A percentile compares a stretch with the other conserved stretches of the same genome.
Evolutionary conservation across 129 eudicot species (phyloP).

Genomic region (Chrysanthemum lavandulifolium): DNA sequence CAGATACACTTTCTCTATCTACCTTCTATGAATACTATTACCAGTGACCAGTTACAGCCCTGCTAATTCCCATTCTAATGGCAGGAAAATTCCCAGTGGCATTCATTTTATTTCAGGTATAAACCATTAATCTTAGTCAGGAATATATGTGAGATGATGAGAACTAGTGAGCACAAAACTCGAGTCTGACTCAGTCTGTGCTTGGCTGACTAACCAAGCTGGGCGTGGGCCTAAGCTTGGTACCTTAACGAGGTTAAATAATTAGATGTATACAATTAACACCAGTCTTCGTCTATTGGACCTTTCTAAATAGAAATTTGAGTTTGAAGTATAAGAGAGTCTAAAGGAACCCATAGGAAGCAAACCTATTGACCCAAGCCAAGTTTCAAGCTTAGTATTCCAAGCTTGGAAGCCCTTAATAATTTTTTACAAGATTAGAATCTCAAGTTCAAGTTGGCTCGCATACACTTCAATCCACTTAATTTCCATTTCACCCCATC

Average conservation of each 20-base stretch:
- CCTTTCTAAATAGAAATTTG: too few relatives aligned
- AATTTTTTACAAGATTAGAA: neutral
- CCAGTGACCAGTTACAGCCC: too few relatives aligned
- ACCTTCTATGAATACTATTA: too few relatives aligned
- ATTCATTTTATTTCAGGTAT: too few relatives aligned
- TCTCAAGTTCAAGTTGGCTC: neutral
- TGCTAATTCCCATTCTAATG: too few relatives aligned
- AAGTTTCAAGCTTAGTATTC: neutral
- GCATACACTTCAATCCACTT: neutral
- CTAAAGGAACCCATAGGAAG: neutral
- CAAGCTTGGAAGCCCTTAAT: neutral
- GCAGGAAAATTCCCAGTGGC: too few relatives aligned
- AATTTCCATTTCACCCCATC: neutral
- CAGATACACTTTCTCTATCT: too few relatives aligned
- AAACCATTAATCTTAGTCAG: neutral
- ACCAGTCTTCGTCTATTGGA: too few relatives aligned
- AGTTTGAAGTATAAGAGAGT: too few relatives aligned
- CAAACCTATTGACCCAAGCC: neutral
- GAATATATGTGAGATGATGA: neutral
- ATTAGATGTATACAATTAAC: neutral
- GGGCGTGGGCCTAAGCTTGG: neutral
- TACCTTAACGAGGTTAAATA: neutral
- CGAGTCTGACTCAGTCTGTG: neutral
- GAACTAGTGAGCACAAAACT: neutral
- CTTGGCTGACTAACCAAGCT: neutral